A percentile compares a stretch with the other conserved stretches of the same genome.
phyloP scores from a whole-genome alignment of 345 rosid genomes.

The Pistacia vera region DNA sequence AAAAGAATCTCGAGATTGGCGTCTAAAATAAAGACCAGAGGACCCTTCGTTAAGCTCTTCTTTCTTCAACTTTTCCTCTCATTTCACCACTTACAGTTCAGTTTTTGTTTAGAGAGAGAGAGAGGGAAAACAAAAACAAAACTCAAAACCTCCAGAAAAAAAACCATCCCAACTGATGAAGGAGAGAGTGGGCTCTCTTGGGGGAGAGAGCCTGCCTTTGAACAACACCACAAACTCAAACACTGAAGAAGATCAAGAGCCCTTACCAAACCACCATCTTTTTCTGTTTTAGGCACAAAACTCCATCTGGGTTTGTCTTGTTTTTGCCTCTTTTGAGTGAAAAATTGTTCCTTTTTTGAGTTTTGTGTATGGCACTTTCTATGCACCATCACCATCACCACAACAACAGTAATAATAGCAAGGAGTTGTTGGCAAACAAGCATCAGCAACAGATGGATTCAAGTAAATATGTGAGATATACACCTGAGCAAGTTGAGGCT shows the following conservation, averaged over 20 bases:
- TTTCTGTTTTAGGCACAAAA: slow-evolving; percentile 1
- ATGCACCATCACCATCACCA: slow-evolving; percentile 22
- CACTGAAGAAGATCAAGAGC: slow-evolving; percentile 33
- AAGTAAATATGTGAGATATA: slow-evolving; percentile 71
- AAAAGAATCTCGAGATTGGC: slow-evolving; percentile 55
- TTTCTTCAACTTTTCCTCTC: neutral
- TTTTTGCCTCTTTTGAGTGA: neutral
- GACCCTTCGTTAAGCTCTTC: neutral
- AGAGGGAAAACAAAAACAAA: neutral
- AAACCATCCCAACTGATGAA: slow-evolving; percentile 33
- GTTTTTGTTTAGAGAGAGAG: neutral
- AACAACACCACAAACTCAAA: neutral
- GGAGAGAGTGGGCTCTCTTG: slow-evolving; percentile 63
- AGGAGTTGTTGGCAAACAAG: slow-evolving; percentile 26
- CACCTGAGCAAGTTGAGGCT: slow-evolving; percentile 83
- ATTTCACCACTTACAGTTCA: too few relatives aligned
- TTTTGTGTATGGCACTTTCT: slow-evolving; percentile 38
- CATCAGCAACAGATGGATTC: slow-evolving; percentile 45
- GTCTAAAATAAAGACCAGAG: slow-evolving; percentile 40
- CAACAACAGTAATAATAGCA: neutral
- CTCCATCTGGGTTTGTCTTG: neutral
- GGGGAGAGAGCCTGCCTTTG: slow-evolving; percentile 56
- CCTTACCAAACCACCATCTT: slow-evolving; percentile 8
- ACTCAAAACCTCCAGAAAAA: neutral
- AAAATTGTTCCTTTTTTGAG: neutral